Percentiles rank a stretch among this genome's conserved stretches.
phyloP scores from a whole-genome alignment of 495 filamentous ascomycete genomes.

The Aspergillus nanangensis region DNA sequence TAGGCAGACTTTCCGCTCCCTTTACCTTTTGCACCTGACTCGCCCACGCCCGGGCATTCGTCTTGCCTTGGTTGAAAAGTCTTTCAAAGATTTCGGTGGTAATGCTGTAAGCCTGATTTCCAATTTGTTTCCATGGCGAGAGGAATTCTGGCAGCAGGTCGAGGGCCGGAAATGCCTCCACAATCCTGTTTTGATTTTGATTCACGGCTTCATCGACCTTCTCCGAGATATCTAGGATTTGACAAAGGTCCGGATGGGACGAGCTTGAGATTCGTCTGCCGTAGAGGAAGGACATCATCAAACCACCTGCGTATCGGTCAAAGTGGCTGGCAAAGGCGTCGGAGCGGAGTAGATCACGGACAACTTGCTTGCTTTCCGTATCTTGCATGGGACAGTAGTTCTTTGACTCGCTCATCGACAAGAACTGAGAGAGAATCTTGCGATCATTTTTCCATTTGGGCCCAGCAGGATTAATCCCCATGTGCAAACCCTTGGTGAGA shows the following conservation, averaged over 20 bases:
- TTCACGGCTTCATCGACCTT: not conserved
- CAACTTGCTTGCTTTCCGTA: not conserved
- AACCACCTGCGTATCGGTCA: not conserved
- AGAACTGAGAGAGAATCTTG: no score
- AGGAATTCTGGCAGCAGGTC: not conserved
- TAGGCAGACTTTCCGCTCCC: not conserved
- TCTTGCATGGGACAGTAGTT: not conserved
- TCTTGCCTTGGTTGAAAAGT: not conserved
- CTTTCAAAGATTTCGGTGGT: not conserved
- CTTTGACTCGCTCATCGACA: not conserved
- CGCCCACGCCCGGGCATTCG: not conserved
- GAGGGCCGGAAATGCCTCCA: not conserved
- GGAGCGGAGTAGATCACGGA: not conserved
- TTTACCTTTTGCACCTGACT: not conserved
- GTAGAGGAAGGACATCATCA: not conserved
- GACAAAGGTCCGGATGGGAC: not conserved
- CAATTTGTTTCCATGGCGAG: not conserved
- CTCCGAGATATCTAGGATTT: not conserved
- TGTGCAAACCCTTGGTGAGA: no score
- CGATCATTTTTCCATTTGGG: no score
- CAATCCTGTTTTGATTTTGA: not conserved
- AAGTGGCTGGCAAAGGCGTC: not conserved
- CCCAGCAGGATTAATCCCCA: not conserved
- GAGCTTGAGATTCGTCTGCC: not conserved
- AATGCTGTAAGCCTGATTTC: not conserved